These are phyloP conservation scores for Rhodotorula sp. DNA, from an alignment of 1,284 basidiomycete genomes.

Conservation along the genomic window DNA sequence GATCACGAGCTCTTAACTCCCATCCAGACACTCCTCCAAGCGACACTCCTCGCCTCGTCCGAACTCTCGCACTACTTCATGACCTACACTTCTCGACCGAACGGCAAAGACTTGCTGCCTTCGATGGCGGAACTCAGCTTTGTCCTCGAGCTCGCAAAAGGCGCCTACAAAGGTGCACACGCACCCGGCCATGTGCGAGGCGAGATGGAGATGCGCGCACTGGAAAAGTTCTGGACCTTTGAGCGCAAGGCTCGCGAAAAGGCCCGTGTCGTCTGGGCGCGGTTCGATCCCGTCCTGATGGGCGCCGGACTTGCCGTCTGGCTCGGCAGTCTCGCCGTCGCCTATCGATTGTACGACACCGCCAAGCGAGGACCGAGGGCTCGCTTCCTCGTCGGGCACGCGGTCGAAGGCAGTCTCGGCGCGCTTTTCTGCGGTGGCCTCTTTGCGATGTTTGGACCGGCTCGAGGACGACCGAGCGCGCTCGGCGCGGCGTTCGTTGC, in stretches of 20 bases:
- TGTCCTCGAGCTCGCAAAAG: slow-evolving; percentile 33
- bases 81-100: slow-evolving; percentile 65
- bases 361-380: slow-evolving; percentile 36
- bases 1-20: slow-evolving; percentile 27
- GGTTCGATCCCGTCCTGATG: slow-evolving; percentile 82
- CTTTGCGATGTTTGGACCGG: slow-evolving; percentile 1
- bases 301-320: slow-evolving; percentile 58
- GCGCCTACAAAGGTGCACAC: slow-evolving; percentile 36
- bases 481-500: slow-evolving; percentile 14
- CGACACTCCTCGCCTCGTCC: slow-evolving; percentile 68
- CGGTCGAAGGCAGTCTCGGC: slow-evolving; percentile 43
- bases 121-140: slow-evolving; percentile 46
- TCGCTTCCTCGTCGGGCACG: slow-evolving; percentile 28
- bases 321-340: slow-evolving; percentile 49
- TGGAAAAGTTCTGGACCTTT: slow-evolving; percentile 37
- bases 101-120: slow-evolving; percentile 64
- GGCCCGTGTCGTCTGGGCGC: slow-evolving; percentile 81
- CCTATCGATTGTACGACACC: slow-evolving; percentile 45
- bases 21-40: slow-evolving; percentile 56
- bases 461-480: background rate
- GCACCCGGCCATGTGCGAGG: slow-evolving; percentile 27
- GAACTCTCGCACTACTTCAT: slow-evolving; percentile 78
- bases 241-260: slow-evolving; percentile 28
- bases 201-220: slow-evolving; percentile 30
- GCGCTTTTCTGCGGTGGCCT: slow-evolving; percentile 38